phyloP scores from a whole-genome alignment of 2,329 filamentous ascomycete genomes.

The Magnaporthiopsis incrustans region DNA sequence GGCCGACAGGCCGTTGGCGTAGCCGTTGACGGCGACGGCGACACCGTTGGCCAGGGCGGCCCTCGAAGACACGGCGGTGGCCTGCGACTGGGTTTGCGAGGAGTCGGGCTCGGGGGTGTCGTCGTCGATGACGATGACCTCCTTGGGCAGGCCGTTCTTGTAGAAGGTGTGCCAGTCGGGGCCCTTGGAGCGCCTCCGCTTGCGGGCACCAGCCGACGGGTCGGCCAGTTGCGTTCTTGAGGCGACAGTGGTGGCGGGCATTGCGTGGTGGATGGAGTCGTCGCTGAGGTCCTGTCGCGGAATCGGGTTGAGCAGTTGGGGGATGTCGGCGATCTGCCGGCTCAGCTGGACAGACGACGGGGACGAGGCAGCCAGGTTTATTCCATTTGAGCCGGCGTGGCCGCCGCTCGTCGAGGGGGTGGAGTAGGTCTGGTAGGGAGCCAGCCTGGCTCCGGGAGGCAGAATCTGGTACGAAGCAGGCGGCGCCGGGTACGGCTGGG shows the following conservation, averaged over 20 bases:
- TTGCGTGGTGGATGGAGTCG: slow-evolving; percentile 17
- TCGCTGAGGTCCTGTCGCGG: slow-evolving; percentile 25
- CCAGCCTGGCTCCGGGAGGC: background rate
- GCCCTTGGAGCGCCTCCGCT: slow-evolving; percentile 51
- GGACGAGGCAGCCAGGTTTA: slow-evolving; percentile 14
- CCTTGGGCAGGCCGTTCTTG: slow-evolving; percentile 73
- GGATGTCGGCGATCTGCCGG: slow-evolving; percentile 10
- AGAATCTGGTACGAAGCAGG: slow-evolving; percentile 21
- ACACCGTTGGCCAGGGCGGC: slow-evolving; percentile 28
- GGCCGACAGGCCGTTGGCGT: slow-evolving; percentile 21
- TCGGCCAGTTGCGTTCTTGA: slow-evolving; percentile 16
- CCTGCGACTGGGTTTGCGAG: background rate
- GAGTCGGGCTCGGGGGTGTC: slow-evolving; percentile 57
- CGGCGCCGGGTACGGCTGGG: slow-evolving; percentile 32
- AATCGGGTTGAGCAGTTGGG: slow-evolving; percentile 22
- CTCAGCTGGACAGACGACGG: slow-evolving; percentile 9
- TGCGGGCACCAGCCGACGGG: slow-evolving; percentile 29
- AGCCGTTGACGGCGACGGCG: slow-evolving; percentile 17
- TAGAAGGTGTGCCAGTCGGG: slow-evolving; percentile 78
- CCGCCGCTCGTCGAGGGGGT: slow-evolving; percentile 14
- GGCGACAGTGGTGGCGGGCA: slow-evolving; percentile 27
- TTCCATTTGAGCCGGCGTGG: slow-evolving; percentile 27
- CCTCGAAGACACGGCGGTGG: slow-evolving; percentile 27
- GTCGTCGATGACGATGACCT: slow-evolving; percentile 74
- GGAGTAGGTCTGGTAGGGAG: slow-evolving; percentile 21